phyloP scores from a whole-genome alignment of 2,329 filamentous ascomycete genomes.

The Epichloe glyceriae region DNA sequence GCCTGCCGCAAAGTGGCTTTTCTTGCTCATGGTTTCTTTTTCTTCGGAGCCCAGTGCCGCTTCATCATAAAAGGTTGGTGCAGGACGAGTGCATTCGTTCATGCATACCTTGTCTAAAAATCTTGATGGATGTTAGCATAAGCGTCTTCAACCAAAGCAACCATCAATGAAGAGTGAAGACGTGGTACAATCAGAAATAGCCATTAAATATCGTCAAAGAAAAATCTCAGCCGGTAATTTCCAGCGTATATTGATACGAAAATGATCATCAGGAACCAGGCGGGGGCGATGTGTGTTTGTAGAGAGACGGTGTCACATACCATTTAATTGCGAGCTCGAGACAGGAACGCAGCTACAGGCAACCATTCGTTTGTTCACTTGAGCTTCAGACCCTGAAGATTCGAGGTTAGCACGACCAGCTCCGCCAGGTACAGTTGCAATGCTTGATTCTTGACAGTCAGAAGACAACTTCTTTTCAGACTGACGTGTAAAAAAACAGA shows the following conservation, averaged over 20 bases:
- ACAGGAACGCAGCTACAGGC: neutral
- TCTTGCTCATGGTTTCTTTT: constrained; percentile 55
- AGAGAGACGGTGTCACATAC: neutral
- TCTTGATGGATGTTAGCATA: constrained; percentile 20
- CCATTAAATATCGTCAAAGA: constrained; percentile 73
- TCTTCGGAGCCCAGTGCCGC: constrained; percentile 97
- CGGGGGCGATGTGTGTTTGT: neutral
- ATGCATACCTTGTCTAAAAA: constrained; percentile 22
- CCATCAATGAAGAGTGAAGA: constrained; percentile 4
- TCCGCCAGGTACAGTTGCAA: neutral
- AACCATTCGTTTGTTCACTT: constrained; percentile 5
- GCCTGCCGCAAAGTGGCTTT: constrained; percentile 90
- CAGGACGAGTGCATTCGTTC: constrained; percentile 7
- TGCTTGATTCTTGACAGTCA: constrained; percentile 2
- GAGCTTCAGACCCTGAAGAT: constrained; percentile 2
- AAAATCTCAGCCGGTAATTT: constrained; percentile 87
- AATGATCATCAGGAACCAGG: constrained; percentile 45
- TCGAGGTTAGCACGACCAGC: constrained; percentile 14
- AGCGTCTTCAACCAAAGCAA: constrained; percentile 1
- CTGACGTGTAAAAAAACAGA: constrained; percentile 79
- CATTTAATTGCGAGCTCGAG: neutral
- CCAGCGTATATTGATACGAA: constrained; percentile 61
- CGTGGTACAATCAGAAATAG: constrained; percentile 57
- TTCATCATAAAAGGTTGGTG: constrained; percentile 54
- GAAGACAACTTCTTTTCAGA: constrained; percentile 49